phyloP scores from a whole-genome alignment of 805 yeast genomes.

The Myxozyma udenii region DNA sequence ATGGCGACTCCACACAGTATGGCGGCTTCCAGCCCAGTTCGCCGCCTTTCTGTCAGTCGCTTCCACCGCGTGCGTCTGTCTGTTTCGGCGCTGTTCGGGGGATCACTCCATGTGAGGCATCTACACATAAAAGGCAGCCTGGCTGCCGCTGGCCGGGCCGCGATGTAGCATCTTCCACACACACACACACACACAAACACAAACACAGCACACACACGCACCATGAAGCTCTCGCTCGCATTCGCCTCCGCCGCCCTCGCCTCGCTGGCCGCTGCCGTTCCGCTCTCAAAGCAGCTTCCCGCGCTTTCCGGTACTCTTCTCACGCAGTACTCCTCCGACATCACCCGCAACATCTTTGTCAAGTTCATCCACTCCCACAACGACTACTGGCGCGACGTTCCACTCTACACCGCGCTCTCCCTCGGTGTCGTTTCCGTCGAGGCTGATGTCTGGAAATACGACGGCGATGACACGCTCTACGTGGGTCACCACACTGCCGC shows the following conservation, averaged over 20 bases:
- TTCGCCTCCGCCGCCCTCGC: conserved; percentile 12
- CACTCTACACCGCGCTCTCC: conserved; percentile 49
- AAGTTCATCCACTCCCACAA: conserved; percentile 55
- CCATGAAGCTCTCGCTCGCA: conserved; percentile 15
- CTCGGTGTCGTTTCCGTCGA: conserved; percentile 52
- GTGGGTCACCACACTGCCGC: conserved; percentile 55
- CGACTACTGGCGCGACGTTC: conserved; percentile 50
- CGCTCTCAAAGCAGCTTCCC: conserved; percentile 14
- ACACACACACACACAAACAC: too few relatives aligned
- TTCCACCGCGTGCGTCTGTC: too few relatives aligned
- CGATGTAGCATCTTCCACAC: too few relatives aligned
- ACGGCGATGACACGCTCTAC: conserved; percentile 38
- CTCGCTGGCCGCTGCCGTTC: conserved; percentile 19
- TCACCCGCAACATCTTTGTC: conserved; percentile 35
- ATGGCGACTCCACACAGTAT: too few relatives aligned
- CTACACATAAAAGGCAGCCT: too few relatives aligned
- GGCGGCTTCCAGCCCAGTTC: too few relatives aligned
- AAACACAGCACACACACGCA: background rate
- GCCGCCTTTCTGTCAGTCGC: too few relatives aligned
- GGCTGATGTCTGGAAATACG: conserved; percentile 54
- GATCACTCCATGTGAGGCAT: too few relatives aligned
- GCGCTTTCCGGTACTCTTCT: conserved; percentile 13
- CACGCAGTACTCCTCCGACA: conserved; percentile 23
- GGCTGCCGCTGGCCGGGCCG: too few relatives aligned
- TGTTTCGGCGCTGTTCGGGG: too few relatives aligned